These are phyloP conservation scores for Castanea mollissima DNA, from an alignment of 306 rosid species.

Conservation along the genomic window DNA sequence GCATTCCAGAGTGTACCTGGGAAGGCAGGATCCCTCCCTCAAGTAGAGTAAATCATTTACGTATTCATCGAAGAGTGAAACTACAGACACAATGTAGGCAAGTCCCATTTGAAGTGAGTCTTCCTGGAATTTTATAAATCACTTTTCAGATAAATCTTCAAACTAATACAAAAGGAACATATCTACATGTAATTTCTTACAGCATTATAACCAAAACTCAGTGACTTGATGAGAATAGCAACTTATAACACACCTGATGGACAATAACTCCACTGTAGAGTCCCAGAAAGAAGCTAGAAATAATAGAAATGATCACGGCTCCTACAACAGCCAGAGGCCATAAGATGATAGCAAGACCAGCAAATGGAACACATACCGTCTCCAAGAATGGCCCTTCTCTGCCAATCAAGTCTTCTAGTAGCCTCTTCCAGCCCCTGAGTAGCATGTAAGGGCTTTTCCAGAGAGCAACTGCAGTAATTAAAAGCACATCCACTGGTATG, in stretches of 20 bases:
- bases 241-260: constrained; percentile 53
- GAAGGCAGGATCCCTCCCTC: constrained; percentile 84
- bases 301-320: constrained; percentile 45
- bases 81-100: constrained; percentile 60
- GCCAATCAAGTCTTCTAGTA: constrained; percentile 76
- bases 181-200: background rate
- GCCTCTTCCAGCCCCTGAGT: constrained; percentile 81
- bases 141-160: background rate
- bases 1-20: constrained; percentile 45
- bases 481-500: constrained; percentile 45
- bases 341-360: constrained; percentile 70
- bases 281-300: constrained; percentile 59
- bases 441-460: constrained; percentile 88
- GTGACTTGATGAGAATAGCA: constrained; percentile 1
- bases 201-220: background rate
- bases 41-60: constrained; percentile 75
- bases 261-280: constrained; percentile 68
- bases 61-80: constrained; percentile 81
- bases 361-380: constrained; percentile 79
- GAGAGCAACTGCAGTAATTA: constrained; percentile 56
- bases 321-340: constrained; percentile 86
- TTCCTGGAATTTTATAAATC: constrained; percentile 41
- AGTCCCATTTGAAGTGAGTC: constrained; percentile 62
- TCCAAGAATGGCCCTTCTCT: constrained; percentile 88
- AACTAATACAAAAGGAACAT: background rate